A percentile compares a stretch with the other conserved stretches of the same genome.
phyloP scores from a whole-genome alignment of 495 filamentous ascomycete species.

The Neurospora sp. region DNA sequence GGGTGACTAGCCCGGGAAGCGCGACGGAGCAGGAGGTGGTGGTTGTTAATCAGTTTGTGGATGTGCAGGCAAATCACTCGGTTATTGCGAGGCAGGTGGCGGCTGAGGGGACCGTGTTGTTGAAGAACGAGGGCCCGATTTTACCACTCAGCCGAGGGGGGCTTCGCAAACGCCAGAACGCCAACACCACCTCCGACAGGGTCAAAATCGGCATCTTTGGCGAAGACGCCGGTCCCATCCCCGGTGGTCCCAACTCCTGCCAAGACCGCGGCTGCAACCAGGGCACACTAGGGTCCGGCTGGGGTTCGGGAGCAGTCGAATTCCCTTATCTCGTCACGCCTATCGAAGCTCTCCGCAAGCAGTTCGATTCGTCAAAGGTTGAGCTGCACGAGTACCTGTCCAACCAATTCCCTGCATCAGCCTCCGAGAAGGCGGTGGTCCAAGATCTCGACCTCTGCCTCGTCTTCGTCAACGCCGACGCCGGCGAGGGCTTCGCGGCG shows the following conservation, averaged over 20 bases:
- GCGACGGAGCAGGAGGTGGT: slow-evolving; percentile 38
- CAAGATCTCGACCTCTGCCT: slow-evolving; percentile 55
- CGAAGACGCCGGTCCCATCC: slow-evolving; percentile 73
- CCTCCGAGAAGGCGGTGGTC: slow-evolving; percentile 18
- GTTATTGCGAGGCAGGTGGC: slow-evolving; percentile 62
- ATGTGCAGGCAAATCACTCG: slow-evolving; percentile 64
- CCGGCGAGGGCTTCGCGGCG: slow-evolving; percentile 54
- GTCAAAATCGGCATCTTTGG: slow-evolving; percentile 70
- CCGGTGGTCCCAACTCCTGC: slow-evolving; percentile 4
- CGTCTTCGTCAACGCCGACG: slow-evolving; percentile 54
- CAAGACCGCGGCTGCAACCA: slow-evolving; percentile 51
- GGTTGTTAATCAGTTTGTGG: slow-evolving; percentile 67
- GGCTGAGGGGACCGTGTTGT: slow-evolving; percentile 72
- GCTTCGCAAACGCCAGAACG: not conserved
- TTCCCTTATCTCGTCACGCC: slow-evolving; percentile 76
- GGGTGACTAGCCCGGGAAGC: slow-evolving; percentile 55
- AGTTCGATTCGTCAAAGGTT: slow-evolving; percentile 51
- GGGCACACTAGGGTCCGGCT: slow-evolving; percentile 76
- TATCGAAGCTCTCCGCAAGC: slow-evolving; percentile 49
- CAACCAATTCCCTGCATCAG: slow-evolving; percentile 34
- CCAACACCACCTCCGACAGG: slow-evolving; percentile 16
- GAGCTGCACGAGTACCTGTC: slow-evolving; percentile 49
- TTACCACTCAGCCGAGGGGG: slow-evolving; percentile 47
- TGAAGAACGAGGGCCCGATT: slow-evolving; percentile 66
- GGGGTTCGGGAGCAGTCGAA: slow-evolving; percentile 84